Evolutionary conservation across 768 basidiomycete species (phyloP), one percentile per base, ranked within the genome.

Genomic region (Lentinula sp.): DNA sequence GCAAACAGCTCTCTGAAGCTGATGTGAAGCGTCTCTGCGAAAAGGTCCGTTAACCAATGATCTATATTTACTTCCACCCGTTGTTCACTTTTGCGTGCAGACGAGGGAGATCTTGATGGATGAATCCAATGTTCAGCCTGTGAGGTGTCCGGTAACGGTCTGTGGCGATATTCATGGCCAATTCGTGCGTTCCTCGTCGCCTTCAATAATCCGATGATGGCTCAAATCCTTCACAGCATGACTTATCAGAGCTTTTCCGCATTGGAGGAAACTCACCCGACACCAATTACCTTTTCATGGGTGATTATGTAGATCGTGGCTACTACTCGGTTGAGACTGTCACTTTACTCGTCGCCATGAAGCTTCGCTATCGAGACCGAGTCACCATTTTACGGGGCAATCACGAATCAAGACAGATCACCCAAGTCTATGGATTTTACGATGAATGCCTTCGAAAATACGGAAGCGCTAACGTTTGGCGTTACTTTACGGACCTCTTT

Each of bases 271-370:
- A 97, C 78, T 96, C 93, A 13, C 97, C 97, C 48, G 95, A 97
- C 75, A 99, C 97, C 65, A 99, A 98, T 78, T 99, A 99, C 75
- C 89, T 99, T 69, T 99, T 98, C 81, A 99, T 99, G 97, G 97
- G 97, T 32, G 97, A 99, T 80, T 99, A 98, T 72, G 97, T 98
- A 68, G 97, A 98, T 79, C 87, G 95, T 70, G 96, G 96, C 18
- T 99, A 98, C 81, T 98, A 98, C 78, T 97, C 95, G 18, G 96
- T 99, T 60, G 97, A 99, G 78, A 99, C 97, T 1, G 95, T 99
- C 67, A 97, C 95, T 11, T 82, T 98, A 7, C 89, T 99, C 54
- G 95, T 99, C 63, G 93, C 97, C 18, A 83, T 98, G 72, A 99
- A 99, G 79, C 80, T 99, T 65, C 90, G 97, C 69, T 98, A 99